Conservation (phyloP, 345 rosid species). For the Adansonia digitata region DNA sequence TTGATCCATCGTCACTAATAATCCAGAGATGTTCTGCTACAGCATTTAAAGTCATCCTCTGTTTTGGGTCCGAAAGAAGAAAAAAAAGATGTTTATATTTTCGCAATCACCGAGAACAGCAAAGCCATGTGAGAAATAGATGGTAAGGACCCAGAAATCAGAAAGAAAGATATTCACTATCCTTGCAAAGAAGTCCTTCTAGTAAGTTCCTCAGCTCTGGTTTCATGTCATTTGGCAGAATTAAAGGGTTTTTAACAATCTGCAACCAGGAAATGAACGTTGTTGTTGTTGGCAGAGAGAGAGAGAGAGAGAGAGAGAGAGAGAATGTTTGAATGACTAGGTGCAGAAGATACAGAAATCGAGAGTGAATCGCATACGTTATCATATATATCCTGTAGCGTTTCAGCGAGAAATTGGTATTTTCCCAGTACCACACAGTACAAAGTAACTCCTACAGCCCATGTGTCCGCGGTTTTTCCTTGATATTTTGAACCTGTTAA, state of each 20-base stretch:
- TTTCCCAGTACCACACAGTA: constrained; percentile 79
- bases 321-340: not conserved
- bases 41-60: constrained; percentile 63
- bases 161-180: constrained; percentile 19
- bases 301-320: not conserved
- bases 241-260: constrained; percentile 75
- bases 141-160: not conserved
- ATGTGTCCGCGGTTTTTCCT: constrained; percentile 90
- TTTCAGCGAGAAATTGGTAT: constrained; percentile 91
- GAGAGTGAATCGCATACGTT: constrained; percentile 49
- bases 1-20: constrained; percentile 54
- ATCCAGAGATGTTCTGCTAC: constrained; percentile 79
- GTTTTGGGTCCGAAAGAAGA: constrained; percentile 50
- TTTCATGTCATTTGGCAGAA: constrained; percentile 60
- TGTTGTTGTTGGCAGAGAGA: not conserved
- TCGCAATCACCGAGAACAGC: not conserved
- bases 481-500: constrained; percentile 71
- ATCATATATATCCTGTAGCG: constrained; percentile 92
- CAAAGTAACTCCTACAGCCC: constrained; percentile 96
- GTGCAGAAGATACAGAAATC: no score
- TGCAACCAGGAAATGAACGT: constrained; percentile 23
- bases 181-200: constrained; percentile 93
- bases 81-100: not conserved
- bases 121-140: not conserved
- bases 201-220: constrained; percentile 59